A percentile compares a stretch with the other conserved stretches of the same genome.
phyloP scores from a whole-genome alignment of 2,329 filamentous ascomycete species.

The Colletotrichum lentis region DNA sequence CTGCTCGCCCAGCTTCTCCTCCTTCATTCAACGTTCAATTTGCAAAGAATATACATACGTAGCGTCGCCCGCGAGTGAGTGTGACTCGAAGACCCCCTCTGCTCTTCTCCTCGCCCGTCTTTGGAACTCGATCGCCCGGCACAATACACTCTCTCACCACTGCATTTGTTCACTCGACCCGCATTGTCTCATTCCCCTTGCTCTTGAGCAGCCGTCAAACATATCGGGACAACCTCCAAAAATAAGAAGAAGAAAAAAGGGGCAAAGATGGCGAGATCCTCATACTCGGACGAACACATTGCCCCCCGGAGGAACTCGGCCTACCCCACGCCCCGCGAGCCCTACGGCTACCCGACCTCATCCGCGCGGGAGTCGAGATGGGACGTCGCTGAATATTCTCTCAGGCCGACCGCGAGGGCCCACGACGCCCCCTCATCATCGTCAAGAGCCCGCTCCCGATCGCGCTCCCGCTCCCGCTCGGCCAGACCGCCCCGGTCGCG shows the following conservation, averaged over 20 bases:
- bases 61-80: not conserved
- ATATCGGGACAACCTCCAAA: not conserved
- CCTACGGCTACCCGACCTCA: conserved; percentile 20
- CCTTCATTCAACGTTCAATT: not conserved
- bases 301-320: conserved; percentile 4
- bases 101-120: not conserved
- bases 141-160: not conserved
- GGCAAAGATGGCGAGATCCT: conserved; percentile 17
- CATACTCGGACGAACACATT: conserved; percentile 19
- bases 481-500: conserved; percentile 3
- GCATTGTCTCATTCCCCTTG: not conserved
- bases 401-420: conserved; percentile 21
- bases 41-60: no score
- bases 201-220: not conserved
- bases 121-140: conserved; percentile 17
- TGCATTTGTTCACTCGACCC: not conserved
- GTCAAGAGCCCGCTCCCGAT: conserved; percentile 24
- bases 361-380: conserved; percentile 25
- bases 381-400: conserved; percentile 25
- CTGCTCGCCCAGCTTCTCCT: not conserved
- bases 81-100: not conserved
- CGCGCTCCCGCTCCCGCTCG: conserved; percentile 24
- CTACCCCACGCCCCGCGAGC: conserved; percentile 12
- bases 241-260: not conserved
- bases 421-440: conserved; percentile 20